A percentile compares a stretch with the other conserved stretches of the same genome.
phyloP scores from a whole-genome alignment of 2,329 filamentous ascomycete genomes.

The Phaeosphaeriaceae sp. region DNA sequence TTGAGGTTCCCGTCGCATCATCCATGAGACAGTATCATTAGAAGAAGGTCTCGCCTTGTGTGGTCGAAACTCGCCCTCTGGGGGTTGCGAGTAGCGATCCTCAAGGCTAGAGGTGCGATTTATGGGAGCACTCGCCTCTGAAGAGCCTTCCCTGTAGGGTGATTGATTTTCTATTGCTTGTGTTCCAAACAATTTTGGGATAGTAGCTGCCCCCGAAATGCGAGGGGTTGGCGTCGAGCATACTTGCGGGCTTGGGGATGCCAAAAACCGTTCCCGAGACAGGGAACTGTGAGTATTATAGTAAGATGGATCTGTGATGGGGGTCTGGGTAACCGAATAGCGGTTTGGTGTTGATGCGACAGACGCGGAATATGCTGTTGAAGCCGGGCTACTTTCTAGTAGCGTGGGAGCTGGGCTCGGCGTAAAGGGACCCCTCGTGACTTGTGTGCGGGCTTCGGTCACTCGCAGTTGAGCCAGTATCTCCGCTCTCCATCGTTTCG shows the following conservation, averaged over 20 bases:
- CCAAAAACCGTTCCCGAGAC: neutral
- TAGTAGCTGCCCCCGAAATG: neutral
- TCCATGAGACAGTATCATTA: constrained; percentile 5
- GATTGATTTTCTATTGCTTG: neutral
- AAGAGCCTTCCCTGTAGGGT: too few species aligned
- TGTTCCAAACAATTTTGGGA: neutral
- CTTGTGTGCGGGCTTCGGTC: neutral
- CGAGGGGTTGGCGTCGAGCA: constrained; percentile 5
- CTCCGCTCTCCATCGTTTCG: constrained; percentile 10
- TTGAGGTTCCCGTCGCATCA: constrained; percentile 1
- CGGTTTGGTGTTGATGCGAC: constrained; percentile 4
- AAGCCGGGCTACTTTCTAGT: neutral
- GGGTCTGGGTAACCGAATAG: neutral
- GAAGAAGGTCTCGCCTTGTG: constrained; percentile 5
- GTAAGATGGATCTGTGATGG: constrained; percentile 8
- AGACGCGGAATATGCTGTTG: neutral
- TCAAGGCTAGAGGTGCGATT: neutral
- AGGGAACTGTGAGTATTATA: neutral
- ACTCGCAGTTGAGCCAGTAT: constrained; percentile 1
- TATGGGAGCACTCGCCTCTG: neutral
- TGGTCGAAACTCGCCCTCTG: constrained; percentile 5
- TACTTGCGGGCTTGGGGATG: neutral
- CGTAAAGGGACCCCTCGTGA: neutral
- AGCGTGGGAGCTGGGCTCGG: neutral
- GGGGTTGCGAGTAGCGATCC: neutral